Base-by-base conservation (phyloP, 371 early-diverging fungal genomes). In the Apophysomyces trapeziformis region DNA sequence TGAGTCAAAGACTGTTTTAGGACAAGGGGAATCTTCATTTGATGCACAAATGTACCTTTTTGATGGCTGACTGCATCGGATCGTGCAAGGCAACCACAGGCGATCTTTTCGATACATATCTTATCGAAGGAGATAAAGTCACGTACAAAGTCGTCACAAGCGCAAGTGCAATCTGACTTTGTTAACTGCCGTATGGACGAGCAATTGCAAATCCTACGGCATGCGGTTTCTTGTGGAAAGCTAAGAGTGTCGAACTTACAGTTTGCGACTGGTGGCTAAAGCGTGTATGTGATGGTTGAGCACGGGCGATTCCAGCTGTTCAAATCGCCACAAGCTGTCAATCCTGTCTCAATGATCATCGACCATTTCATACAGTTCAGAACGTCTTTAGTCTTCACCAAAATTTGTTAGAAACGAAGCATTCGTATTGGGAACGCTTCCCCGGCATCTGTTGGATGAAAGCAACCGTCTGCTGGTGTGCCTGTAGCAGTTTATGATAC, bases 151-250 rank as follows among this genome's bases (percentile, higher is more conserved):
- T 32, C 18, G 5, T 65, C 59, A 16, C 36, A 37, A 11, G 26
- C 14, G 12, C 65, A 65, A 35, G 14, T 39, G 0, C 59, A 65
- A 58, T 58, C 59, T 2, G 65, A 65, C 32, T 65, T 65, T 45
- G n/a, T 58, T 21, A 58, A 65, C 38, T 0, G 58, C 7, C 50
- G 57, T n/a, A 18, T 26, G 38, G 1, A 21, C 1, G 18, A 37
- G 60, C 38, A 16, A n/a, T 65, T 21, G 4, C 59, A 2, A 36
- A 58, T 47, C 38, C 38, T 38, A 38, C 59, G 18, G 60, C 39
- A n/a, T 39, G 16, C 38, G 60, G 50, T 8, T 4, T 9, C 11
- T 65, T 9, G 32, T 59, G 9, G 18, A 65, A 12, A 59, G 50
- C 7, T 65, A 46, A 21, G 14, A 58, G 4, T 39, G 21, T 14